Evolutionary conservation across 129 eudicot species (phyloP), one percentile per base, ranked within the genome.

Genomic region (Scalesia atractyloides): DNA sequence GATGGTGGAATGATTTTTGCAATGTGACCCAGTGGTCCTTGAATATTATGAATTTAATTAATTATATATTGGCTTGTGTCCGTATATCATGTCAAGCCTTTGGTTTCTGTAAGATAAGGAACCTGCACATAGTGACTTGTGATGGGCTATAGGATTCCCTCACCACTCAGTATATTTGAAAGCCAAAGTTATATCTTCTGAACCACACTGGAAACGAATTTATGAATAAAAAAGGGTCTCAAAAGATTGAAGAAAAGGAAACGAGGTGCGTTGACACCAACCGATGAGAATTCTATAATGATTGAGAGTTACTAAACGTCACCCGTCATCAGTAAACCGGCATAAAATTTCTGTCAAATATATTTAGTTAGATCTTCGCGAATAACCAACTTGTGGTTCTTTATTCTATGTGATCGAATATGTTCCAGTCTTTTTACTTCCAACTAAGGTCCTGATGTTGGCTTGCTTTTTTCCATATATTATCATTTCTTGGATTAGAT

Each of bases 231-330:
- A 54, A 19, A 24, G 57, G 34, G 44, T 24, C 49, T 51, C 41
- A 20, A 76, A 64, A 68, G 74, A 59, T 47, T 72, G 76, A 70
- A 48, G 86, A 78, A 84, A 80, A 58, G 87, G 80, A 75, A 84
- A 74, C 73, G 76, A 79, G 20, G 74, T 67, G 72, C 17, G 7
- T 76, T 65, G 63, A 53, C 66, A 73, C 73, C 82, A 82, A 66
- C 44, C 69, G 34, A 60, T 54, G 73, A 33, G 75, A 62, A 68
- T 53, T 82, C 20, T 59, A 51, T 8, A 24, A 24, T 15, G 73
- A 39, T 65, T 22, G 58, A n/a, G 53, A 53, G 77, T 33, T 73
- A 26, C 58, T 72, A 72, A 59, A 46, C 16, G 3, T 59, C 33
- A 60, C 49, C 18, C 34, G 12, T 75, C 16, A 11, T 60, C 73